phyloP scores from a whole-genome alignment of 805 yeast genomes.

The Cyberlindnera xylosilytica region DNA sequence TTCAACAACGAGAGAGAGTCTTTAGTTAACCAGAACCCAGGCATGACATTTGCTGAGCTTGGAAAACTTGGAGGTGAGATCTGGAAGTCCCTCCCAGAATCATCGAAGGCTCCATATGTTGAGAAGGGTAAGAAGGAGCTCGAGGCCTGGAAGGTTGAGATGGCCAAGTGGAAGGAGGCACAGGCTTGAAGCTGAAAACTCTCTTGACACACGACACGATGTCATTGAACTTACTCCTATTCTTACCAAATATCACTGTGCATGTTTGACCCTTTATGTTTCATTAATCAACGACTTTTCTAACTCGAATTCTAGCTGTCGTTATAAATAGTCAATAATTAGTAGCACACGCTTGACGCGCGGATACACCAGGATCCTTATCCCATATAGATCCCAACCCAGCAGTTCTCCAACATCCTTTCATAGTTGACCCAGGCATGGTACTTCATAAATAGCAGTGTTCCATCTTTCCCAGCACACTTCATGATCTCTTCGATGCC shows the following conservation, averaged over 20 bases:
- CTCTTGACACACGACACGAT: background rate
- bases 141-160: slow-evolving; percentile 33
- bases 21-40: slow-evolving; percentile 18
- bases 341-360: too few species aligned
- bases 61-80: slow-evolving; percentile 76
- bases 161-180: slow-evolving; percentile 37
- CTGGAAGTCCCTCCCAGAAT: slow-evolving; percentile 80
- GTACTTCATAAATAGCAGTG: slow-evolving; percentile 67
- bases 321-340: background rate
- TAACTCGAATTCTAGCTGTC: too few species aligned
- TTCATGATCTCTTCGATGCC: slow-evolving; percentile 76
- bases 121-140: slow-evolving; percentile 23
- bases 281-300: too few species aligned
- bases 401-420: slow-evolving; percentile 71
- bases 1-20: slow-evolving; percentile 11
- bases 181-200: slow-evolving; percentile 10
- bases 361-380: too few species aligned
- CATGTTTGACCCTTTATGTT: too few species aligned
- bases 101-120: slow-evolving; percentile 56
- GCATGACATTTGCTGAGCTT: slow-evolving; percentile 27
- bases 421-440: slow-evolving; percentile 85
- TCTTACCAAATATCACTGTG: too few species aligned
- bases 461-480: slow-evolving; percentile 83
- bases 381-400: slow-evolving; percentile 52
- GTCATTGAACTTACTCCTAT: too few species aligned